Evolutionary conservation across 192 early-diverging fungal genomes (phyloP).

Genomic region (Coemansia reversa): DNA sequence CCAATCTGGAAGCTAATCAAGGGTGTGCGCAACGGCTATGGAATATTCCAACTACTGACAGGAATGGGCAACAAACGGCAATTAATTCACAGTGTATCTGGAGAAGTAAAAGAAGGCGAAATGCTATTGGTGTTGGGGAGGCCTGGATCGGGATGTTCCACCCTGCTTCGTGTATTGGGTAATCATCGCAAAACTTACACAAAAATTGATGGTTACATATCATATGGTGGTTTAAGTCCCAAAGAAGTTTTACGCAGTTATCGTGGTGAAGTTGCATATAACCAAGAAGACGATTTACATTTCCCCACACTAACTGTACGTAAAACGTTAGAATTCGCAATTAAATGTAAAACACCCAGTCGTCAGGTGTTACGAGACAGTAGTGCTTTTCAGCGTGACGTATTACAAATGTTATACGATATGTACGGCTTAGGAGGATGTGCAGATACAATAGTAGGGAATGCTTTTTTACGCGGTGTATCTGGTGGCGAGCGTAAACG

Average conservation of each 20-base stretch:
- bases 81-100: slow-evolving; percentile 62
- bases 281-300: slow-evolving; percentile 67
- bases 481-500: slow-evolving; percentile 69
- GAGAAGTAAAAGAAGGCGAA: slow-evolving; percentile 72
- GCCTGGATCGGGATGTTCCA: slow-evolving; percentile 68
- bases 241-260: slow-evolving; percentile 60
- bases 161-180: slow-evolving; percentile 62
- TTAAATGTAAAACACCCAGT: slow-evolving; percentile 66
- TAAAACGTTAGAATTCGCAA: slow-evolving; percentile 75
- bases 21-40: slow-evolving; percentile 16
- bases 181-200: slow-evolving; percentile 61
- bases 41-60: slow-evolving; percentile 20
- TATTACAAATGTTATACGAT: slow-evolving; percentile 52
- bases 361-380: slow-evolving; percentile 68
- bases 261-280: slow-evolving; percentile 60
- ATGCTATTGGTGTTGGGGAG: slow-evolving; percentile 67
- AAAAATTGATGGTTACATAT: slow-evolving; percentile 59
- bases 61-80: slow-evolving; percentile 13
- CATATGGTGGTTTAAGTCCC: slow-evolving; percentile 65
- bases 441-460: slow-evolving; percentile 59
- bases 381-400: slow-evolving; percentile 40
- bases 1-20: slow-evolving; percentile 43
- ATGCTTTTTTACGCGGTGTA: slow-evolving; percentile 62
- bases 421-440: slow-evolving; percentile 60
- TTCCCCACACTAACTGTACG: slow-evolving; percentile 75